Base-by-base conservation (phyloP, 768 basidiomycete genomes). In the Clavaria fumosa region DNA sequence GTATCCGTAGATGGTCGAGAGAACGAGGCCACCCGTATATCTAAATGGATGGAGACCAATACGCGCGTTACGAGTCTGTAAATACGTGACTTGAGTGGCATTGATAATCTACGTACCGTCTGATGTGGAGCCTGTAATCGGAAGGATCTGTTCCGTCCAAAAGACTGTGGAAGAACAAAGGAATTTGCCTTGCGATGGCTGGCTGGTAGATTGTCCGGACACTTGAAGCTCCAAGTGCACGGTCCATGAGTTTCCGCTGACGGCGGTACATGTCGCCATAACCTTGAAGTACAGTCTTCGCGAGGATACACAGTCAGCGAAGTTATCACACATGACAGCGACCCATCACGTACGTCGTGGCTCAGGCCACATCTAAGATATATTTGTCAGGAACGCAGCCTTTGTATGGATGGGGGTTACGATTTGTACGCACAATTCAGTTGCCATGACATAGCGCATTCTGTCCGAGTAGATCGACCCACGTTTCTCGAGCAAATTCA, bases 391-490 rank as follows among this genome's bases (percentile, higher is more conserved):
- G 5, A 14, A 10, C n/a, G n/a, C n/a, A n/a, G n/a, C n/a, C n/a
- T n/a, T n/a, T 10, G 10, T 18, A 7, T 20, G 18, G 7, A 21
- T 9, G 6, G 5, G 12, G 18, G 34, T n/a, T n/a, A 10, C 4
- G 6, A 35, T 11, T 10, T 5, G 7, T 19, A 70, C 75, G 50
- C 48, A 80, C 67, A 81, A 58, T 36, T 84, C 78, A 17, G 73
- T 71, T 7, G 58, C 61, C 80, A 84, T 82, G 31, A 77, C 62
- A 20, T 80, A 57, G 17, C 59, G 56, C 0, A 77, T 75, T 51
- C 75, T 79, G 57, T 83, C 81, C 5, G 80, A 75, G 51, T 82
- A 84, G 21, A 81, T 72, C 7, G 67, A 55, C 4, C 78, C 76
- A 20, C 70, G 67, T 48, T 70, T 77, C 38, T 84, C 80, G 44